Conservation (phyloP, 2,329 filamentous ascomycete genomes). For the Sarocladium oryzae region DNA sequence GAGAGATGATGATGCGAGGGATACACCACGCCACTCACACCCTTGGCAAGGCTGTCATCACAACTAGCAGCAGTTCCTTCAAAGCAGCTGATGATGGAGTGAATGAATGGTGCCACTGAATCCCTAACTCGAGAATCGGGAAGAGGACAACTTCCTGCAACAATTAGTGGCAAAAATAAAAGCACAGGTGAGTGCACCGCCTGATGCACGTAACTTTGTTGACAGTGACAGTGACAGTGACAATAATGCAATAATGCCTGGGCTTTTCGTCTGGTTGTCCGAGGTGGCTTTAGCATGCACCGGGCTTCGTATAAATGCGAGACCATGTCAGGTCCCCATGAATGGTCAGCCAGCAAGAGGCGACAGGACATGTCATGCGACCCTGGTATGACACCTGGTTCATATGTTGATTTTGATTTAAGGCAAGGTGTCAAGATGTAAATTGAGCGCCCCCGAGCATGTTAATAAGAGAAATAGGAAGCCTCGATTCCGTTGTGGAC, state of each 20-base stretch:
- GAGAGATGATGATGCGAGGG: background rate
- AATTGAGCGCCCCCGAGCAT: background rate
- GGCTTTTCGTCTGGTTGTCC: no score
- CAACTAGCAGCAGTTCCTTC: background rate
- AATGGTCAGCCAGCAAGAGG: background rate
- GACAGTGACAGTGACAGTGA: no score
- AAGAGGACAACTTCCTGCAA: no score
- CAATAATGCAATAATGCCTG: no score
- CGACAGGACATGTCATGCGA: background rate
- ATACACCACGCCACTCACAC: background rate
- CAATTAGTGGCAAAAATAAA: no score
- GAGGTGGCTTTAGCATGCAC: no score
- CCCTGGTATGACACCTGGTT: background rate
- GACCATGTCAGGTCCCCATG: no score
- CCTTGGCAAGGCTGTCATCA: background rate
- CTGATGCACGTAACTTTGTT: no score
- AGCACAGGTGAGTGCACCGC: no score
- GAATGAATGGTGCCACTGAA: no score
- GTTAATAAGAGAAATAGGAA: background rate
- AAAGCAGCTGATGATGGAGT: background rate
- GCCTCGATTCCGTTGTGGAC: background rate
- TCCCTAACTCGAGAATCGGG: no score
- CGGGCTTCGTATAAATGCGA: background rate
- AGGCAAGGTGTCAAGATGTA: no score
- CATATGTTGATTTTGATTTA: background rate